Percentiles rank a stretch among this genome's conserved stretches.
Evolutionary conservation across 2,329 filamentous ascomycete species (phyloP).

Genomic region (Colletotrichum costaricense): DNA sequence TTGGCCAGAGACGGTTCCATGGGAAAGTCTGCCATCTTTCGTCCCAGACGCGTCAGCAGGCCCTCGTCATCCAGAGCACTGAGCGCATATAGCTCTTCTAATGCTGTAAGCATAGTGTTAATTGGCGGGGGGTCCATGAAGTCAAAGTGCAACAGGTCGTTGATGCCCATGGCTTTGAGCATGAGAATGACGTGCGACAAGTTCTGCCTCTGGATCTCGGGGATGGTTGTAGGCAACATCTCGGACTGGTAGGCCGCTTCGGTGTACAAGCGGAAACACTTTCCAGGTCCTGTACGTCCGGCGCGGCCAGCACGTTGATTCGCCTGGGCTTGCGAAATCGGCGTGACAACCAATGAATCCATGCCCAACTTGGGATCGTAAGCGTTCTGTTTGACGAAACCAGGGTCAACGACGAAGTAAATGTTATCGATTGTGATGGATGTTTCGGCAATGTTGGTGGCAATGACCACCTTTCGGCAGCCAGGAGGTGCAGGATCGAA

Average conservation of each 20-base stretch:
- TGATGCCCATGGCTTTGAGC: conserved; percentile 99
- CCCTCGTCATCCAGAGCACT: conserved; percentile 96
- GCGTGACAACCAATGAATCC: conserved; percentile 95
- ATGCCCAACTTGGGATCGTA: conserved; percentile 98
- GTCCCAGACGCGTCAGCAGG: conserved; percentile 87
- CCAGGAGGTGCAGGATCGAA: conserved; percentile 93
- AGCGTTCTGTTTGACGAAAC: conserved; percentile 97
- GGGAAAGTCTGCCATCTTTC: conserved; percentile 98
- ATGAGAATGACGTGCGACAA: conserved; percentile 93
- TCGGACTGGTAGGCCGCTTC: conserved; percentile 96
- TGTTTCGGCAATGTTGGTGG: conserved; percentile 98
- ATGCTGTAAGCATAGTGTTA: conserved; percentile 95
- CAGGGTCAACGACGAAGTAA: conserved; percentile 96
- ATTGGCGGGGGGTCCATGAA: conserved; percentile 99
- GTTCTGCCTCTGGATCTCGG: conserved; percentile 96
- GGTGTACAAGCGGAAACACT: conserved; percentile 95
- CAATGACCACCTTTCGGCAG: conserved; percentile 92
- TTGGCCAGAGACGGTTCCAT: conserved; percentile 97
- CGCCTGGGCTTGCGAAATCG: conserved; percentile 96
- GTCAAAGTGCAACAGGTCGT: conserved; percentile 95
- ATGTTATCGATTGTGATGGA: conserved; percentile 98
- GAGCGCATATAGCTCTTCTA: conserved; percentile 94
- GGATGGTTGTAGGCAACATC: conserved; percentile 95
- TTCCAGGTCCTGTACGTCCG: conserved; percentile 93
- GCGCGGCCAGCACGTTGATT: conserved; percentile 94